Evolutionary conservation across 164 flowering plant genomes (phyloP).

Genomic region (Cinnamomum micranthum): DNA sequence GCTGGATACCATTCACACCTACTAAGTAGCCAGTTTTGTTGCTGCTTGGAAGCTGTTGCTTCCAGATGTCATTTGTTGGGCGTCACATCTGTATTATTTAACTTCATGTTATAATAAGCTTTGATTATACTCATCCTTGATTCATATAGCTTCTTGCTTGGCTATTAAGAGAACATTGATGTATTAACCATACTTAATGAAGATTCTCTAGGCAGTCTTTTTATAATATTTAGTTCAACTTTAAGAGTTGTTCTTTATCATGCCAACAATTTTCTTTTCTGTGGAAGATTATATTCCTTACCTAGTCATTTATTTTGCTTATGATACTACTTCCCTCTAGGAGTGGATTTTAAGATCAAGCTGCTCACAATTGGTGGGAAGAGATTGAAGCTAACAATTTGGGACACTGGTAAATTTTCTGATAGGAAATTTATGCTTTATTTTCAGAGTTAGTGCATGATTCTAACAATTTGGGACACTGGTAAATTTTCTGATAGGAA

Average conservation of each 20-base stretch:
- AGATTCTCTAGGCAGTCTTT: too few relatives aligned
- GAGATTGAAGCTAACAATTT: conserved; percentile 83
- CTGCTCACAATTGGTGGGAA: conserved; percentile 67
- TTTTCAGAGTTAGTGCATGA: too few relatives aligned
- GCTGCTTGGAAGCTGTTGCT: not conserved
- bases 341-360: conserved; percentile 95
- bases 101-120: too few relatives aligned
- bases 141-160: too few relatives aligned
- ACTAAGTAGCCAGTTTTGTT: not conserved
- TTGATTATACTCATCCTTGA: too few relatives aligned
- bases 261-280: not conserved
- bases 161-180: too few relatives aligned
- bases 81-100: too few relatives aligned
- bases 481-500: conserved; percentile 35
- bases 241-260: too few relatives aligned
- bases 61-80: too few relatives aligned
- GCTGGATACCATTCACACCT: not conserved
- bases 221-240: too few relatives aligned
- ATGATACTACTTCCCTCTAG: conserved; percentile 22
- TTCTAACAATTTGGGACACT: conserved; percentile 97
- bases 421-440: too few relatives aligned
- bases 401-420: conserved; percentile 79
- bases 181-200: too few relatives aligned
- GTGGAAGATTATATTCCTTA: not conserved
- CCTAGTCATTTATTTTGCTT: conserved; percentile 1